These are phyloP conservation scores for Yamadazyma aaseri DNA, from an alignment of 1,139 yeast genomes.

Conservation along the genomic window DNA sequence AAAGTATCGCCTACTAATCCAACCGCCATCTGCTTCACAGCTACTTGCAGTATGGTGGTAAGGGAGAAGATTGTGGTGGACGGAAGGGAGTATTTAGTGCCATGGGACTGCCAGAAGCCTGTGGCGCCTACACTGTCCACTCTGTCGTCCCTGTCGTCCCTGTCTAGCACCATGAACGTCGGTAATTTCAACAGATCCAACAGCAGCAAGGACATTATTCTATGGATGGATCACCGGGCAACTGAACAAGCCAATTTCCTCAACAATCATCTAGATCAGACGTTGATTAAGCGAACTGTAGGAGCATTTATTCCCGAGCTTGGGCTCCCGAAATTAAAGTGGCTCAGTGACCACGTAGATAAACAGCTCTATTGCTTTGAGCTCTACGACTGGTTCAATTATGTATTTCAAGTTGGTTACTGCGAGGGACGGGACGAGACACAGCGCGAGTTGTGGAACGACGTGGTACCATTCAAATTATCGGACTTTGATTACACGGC, in stretches of 20 bases:
- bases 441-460: slow-evolving; percentile 7
- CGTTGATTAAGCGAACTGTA: slow-evolving; percentile 30
- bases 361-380: slow-evolving; percentile 44
- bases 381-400: slow-evolving; percentile 50
- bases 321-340: slow-evolving; percentile 52
- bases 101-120: slow-evolving; percentile 23
- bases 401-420: slow-evolving; percentile 31
- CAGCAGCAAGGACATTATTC: slow-evolving; percentile 39
- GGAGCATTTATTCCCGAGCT: slow-evolving; percentile 54
- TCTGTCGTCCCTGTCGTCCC: background rate
- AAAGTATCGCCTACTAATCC: slow-evolving; percentile 14
- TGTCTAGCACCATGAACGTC: too few species aligned
- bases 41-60: slow-evolving; percentile 58
- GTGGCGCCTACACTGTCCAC: background rate
- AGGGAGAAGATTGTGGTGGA: slow-evolving; percentile 15
- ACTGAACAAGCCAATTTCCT: slow-evolving; percentile 29
- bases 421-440: too few species aligned
- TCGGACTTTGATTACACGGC: slow-evolving; percentile 8
- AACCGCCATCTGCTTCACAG: slow-evolving; percentile 31
- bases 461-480: slow-evolving; percentile 11
- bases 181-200: slow-evolving; percentile 5
- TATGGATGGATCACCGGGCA: slow-evolving; percentile 63
- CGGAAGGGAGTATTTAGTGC: slow-evolving; percentile 21
- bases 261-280: slow-evolving; percentile 20
- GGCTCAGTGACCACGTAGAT: slow-evolving; percentile 27